These are phyloP conservation scores for Gossypium aridum DNA, from an alignment of 441 rosid genomes.

Conservation along the genomic window DNA sequence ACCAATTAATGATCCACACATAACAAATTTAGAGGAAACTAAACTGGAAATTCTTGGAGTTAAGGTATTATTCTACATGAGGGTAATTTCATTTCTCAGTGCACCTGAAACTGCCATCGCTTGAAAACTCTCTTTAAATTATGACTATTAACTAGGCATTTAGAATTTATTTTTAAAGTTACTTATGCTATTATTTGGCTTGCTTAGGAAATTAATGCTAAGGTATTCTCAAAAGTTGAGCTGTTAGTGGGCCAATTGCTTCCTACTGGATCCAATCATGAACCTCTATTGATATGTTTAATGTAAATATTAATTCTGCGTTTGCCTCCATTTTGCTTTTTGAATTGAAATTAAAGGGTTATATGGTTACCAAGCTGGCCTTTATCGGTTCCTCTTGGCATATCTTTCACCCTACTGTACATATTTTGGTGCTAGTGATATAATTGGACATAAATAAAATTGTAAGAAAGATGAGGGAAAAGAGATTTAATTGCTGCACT, in stretches of 20 bases:
- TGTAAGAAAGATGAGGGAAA: neutral
- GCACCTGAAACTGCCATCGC: neutral
- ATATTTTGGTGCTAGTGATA: neutral
- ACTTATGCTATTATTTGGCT: constrained; percentile 1
- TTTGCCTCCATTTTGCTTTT: neutral
- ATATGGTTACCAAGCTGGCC: neutral
- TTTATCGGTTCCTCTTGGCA: neutral
- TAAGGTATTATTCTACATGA: neutral
- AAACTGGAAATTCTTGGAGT: neutral
- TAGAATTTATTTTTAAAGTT: neutral
- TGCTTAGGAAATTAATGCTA: neutral
- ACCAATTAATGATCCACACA: neutral
- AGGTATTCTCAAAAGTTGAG: neutral
- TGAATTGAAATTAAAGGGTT: neutral
- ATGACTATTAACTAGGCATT: neutral
- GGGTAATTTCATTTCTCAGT: neutral
- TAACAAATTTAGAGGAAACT: neutral
- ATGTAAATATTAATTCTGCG: neutral
- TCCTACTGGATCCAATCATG: neutral
- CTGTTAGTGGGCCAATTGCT: neutral
- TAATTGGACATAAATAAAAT: neutral
- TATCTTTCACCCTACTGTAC: neutral
- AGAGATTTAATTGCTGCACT: neutral
- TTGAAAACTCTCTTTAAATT: neutral
- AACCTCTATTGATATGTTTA: neutral